phyloP scores from a whole-genome alignment of 768 basidiomycete species.

The Infundibulicybe gibba region DNA sequence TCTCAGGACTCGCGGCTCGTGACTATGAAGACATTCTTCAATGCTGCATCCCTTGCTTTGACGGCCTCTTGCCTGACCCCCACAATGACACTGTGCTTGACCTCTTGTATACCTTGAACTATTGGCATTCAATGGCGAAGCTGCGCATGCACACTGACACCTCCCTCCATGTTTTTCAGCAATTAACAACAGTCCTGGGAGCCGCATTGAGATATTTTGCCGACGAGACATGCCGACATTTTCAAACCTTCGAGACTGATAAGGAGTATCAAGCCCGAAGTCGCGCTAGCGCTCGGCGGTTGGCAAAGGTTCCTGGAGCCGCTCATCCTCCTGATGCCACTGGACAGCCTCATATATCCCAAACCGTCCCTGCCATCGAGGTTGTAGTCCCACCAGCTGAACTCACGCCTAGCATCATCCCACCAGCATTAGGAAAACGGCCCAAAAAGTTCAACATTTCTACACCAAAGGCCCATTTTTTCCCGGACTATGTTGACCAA shows the following conservation, averaged over 20 bases:
- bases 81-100: constrained; percentile 16
- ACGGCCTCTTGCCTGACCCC: constrained; percentile 22
- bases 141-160: constrained; percentile 22
- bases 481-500: constrained; percentile 19
- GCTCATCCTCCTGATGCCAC: no score
- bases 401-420: no score
- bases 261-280: constrained; percentile 7
- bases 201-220: constrained; percentile 14
- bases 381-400: no score
- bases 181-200: constrained; percentile 16
- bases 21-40: constrained; percentile 38
- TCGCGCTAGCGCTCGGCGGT: background rate
- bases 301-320: no score
- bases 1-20: constrained; percentile 27
- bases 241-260: constrained; percentile 15
- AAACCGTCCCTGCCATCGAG: no score
- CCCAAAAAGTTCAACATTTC: constrained; percentile 15
- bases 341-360: no score
- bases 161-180: constrained; percentile 13
- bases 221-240: constrained; percentile 12
- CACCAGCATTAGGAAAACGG: background rate
- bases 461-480: constrained; percentile 26
- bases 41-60: constrained; percentile 29
- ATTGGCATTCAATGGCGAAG: constrained; percentile 26
- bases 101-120: constrained; percentile 16